Conservation (phyloP, 2,329 filamentous ascomycete species). For the Botrytis paeoniae region DNA sequence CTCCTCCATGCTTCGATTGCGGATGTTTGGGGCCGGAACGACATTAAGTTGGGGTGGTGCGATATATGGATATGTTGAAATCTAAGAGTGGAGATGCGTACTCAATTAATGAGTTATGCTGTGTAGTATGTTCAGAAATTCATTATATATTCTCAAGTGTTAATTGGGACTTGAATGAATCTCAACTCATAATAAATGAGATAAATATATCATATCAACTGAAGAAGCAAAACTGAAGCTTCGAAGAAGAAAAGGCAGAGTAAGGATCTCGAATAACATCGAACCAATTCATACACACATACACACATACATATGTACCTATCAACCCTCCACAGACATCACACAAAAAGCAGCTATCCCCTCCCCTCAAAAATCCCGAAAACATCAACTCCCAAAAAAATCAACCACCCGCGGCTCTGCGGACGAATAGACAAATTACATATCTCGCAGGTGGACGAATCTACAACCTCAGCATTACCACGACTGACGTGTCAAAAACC, state of each 20-base stretch:
- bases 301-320: not conserved
- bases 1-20: slow-evolving; percentile 32
- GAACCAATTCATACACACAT: not conserved
- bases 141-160: not conserved
- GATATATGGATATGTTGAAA: not conserved
- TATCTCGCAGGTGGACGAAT: slow-evolving; percentile 16
- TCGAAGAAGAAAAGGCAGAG: not conserved
- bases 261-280: not conserved
- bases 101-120: not conserved
- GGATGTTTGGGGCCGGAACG: slow-evolving; percentile 17
- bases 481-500: slow-evolving; percentile 36
- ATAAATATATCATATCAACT: not conserved
- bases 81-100: not conserved
- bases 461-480: not conserved
- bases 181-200: not conserved
- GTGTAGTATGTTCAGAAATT: not conserved
- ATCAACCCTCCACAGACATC: not conserved
- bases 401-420: slow-evolving; percentile 28
- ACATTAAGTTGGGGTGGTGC: slow-evolving; percentile 35
- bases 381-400: not conserved
- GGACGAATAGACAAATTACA: slow-evolving; percentile 16
- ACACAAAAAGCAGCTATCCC: not conserved
- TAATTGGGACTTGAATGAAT: not conserved
- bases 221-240: not conserved
- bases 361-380: not conserved